Evolutionary conservation across 1,284 basidiomycete species (phyloP).

Genomic region (Ceratobasidium sp.): DNA sequence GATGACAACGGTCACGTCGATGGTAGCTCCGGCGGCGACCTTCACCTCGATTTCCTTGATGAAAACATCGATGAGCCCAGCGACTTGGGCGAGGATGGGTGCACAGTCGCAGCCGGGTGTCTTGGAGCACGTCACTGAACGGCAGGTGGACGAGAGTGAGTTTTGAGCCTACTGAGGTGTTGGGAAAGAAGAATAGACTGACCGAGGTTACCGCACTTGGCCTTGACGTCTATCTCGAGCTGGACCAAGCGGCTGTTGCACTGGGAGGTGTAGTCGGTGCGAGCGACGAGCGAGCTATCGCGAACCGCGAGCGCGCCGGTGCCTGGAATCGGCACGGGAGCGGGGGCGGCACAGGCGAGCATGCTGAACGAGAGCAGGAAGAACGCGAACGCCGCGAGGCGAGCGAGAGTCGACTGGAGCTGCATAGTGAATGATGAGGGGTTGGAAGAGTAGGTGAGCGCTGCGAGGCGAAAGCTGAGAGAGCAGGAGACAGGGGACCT

Average conservation of each 20-base stretch:
- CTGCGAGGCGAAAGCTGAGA: not conserved
- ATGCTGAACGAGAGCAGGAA: conserved; percentile 36
- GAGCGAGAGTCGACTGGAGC: conserved; percentile 31
- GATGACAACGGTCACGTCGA: conserved; percentile 20
- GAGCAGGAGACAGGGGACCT: conserved; percentile 39
- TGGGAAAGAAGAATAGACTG: not conserved
- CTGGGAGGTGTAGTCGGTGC: conserved; percentile 9
- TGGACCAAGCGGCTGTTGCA: not conserved
- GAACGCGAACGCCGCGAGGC: conserved; percentile 31
- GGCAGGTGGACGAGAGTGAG: not conserved
- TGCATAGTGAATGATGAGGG: conserved; percentile 14
- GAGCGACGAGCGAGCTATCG: conserved; percentile 26
- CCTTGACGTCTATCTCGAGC: not conserved
- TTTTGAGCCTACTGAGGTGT: not conserved
- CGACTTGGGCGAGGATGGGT: conserved; percentile 14
- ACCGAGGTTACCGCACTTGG: conserved; percentile 2
- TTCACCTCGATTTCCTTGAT: not conserved
- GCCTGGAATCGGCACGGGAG: conserved; percentile 10
- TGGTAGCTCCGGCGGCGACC: not conserved
- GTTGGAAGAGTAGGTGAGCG: not conserved
- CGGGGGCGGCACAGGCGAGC: conserved; percentile 27
- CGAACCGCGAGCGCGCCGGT: conserved; percentile 7
- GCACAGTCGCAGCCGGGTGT: conserved; percentile 15
- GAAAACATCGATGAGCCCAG: not conserved
- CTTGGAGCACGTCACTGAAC: conserved; percentile 14